Conservation (phyloP, 164 flowering plant species). For the Berberis vulgaris region DNA sequence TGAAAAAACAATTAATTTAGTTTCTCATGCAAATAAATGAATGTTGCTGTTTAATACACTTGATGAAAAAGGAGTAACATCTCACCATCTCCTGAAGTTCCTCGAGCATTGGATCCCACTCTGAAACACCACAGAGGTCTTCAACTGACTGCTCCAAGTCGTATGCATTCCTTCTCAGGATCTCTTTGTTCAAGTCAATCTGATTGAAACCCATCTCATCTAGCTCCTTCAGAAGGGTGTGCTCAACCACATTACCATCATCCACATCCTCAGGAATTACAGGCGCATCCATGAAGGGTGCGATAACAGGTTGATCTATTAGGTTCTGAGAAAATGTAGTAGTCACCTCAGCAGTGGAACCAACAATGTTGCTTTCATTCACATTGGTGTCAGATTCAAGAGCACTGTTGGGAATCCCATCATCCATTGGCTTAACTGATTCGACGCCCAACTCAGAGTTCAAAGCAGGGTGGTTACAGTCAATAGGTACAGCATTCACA, state of each 20-base stretch:
- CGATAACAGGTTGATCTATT: too few species aligned
- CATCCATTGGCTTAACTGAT: slow-evolving; percentile 18
- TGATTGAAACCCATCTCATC: slow-evolving; percentile 81
- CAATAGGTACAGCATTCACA: slow-evolving; percentile 30
- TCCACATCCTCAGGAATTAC: background rate
- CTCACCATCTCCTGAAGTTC: slow-evolving; percentile 87
- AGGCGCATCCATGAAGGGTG: too few species aligned
- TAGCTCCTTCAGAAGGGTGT: slow-evolving; percentile 58
- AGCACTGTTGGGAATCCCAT: slow-evolving; percentile 13
- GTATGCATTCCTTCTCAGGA: slow-evolving; percentile 54
- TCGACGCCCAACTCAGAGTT: slow-evolving; percentile 5
- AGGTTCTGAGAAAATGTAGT: slow-evolving; percentile 1
- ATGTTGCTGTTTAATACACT: background rate
- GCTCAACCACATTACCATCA: slow-evolving; percentile 25
- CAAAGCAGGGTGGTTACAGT: slow-evolving; percentile 5
- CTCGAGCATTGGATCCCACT: slow-evolving; percentile 81
- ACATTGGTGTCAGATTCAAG: slow-evolving; percentile 24
- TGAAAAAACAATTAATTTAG: slow-evolving; percentile 14
- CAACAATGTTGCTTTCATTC: slow-evolving; percentile 24
- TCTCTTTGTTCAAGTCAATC: slow-evolving; percentile 63
- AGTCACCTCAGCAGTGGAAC: slow-evolving; percentile 16
- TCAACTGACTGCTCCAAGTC: slow-evolving; percentile 59
- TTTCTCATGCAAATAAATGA: background rate
- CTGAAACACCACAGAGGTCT: slow-evolving; percentile 62
- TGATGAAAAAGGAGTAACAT: background rate